phyloP scores from a whole-genome alignment of 306 rosid species.

The Corylus avellana region DNA sequence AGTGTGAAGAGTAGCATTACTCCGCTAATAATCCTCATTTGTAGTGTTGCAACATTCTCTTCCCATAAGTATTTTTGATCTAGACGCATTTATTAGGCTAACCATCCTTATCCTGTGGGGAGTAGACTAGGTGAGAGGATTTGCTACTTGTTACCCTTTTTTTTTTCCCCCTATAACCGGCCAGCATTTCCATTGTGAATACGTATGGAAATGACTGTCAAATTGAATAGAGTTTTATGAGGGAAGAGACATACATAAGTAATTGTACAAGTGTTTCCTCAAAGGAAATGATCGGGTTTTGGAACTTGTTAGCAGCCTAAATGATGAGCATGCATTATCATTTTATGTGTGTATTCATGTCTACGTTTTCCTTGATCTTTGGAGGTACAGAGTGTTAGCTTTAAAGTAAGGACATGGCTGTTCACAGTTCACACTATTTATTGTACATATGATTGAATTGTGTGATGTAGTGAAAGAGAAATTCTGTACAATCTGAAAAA shows the following conservation, averaged over 20 bases:
- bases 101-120: background rate
- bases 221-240: too few relatives aligned
- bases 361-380: too few relatives aligned
- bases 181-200: background rate
- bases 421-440: too few relatives aligned
- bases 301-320: too few relatives aligned
- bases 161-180: background rate
- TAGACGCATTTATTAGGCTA: background rate
- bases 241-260: background rate
- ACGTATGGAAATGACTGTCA: background rate
- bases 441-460: background rate
- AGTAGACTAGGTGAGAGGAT: background rate
- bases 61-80: background rate
- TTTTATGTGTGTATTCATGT: too few relatives aligned
- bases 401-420: too few relatives aligned
- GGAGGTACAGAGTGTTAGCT: too few relatives aligned
- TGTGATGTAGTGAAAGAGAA: background rate
- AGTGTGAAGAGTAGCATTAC: too few relatives aligned
- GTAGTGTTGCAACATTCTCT: background rate
- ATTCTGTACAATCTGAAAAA: background rate
- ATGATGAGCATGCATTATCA: too few relatives aligned
- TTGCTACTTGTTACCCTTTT: background rate
- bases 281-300: too few relatives aligned
- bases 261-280: background rate
- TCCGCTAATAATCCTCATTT: background rate